A percentile compares a stretch with the other conserved stretches of the same genome.
These are phyloP conservation scores for Penicillium coprophilum DNA, from an alignment of 495 filamentous ascomycete genomes.

Conservation along the genomic window DNA sequence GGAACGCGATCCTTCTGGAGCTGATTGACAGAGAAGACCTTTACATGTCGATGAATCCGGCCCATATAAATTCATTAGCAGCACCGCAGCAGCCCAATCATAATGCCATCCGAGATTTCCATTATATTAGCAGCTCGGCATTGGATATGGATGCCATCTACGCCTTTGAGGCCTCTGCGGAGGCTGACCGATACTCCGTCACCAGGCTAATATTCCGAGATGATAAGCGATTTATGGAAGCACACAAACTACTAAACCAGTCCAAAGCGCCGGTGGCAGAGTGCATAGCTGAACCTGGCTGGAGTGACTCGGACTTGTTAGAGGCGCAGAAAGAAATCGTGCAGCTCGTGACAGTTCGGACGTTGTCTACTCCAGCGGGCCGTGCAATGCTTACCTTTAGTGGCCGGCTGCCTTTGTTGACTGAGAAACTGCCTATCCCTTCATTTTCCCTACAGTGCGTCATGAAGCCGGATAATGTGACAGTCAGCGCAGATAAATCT, in stretches of 20 bases:
- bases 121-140: constrained; percentile 62
- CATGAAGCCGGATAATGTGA: constrained; percentile 87
- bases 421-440: constrained; percentile 81
- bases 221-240: constrained; percentile 83
- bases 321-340: constrained; percentile 91
- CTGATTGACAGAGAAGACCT: constrained; percentile 84
- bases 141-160: constrained; percentile 58
- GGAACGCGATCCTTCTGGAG: constrained; percentile 66
- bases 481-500: constrained; percentile 79
- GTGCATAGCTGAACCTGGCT: constrained; percentile 70
- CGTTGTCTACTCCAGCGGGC: constrained; percentile 81
- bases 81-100: constrained; percentile 54
- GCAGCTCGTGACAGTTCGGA: constrained; percentile 79
- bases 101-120: constrained; percentile 69
- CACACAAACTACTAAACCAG: constrained; percentile 73
- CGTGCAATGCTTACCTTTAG: constrained; percentile 82
- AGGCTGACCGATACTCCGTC: constrained; percentile 76
- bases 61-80: constrained; percentile 32
- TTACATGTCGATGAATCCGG: constrained; percentile 59
- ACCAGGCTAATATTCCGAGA: constrained; percentile 86
- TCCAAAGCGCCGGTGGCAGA: constrained; percentile 72
- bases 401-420: constrained; percentile 77
- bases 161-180: constrained; percentile 64
- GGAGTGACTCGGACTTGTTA: constrained; percentile 81
- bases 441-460: constrained; percentile 86